Percentiles rank a stretch among this genome's conserved stretches.
phyloP scores from a whole-genome alignment of 2,329 filamentous ascomycete species.

The Penicillium expansum region DNA sequence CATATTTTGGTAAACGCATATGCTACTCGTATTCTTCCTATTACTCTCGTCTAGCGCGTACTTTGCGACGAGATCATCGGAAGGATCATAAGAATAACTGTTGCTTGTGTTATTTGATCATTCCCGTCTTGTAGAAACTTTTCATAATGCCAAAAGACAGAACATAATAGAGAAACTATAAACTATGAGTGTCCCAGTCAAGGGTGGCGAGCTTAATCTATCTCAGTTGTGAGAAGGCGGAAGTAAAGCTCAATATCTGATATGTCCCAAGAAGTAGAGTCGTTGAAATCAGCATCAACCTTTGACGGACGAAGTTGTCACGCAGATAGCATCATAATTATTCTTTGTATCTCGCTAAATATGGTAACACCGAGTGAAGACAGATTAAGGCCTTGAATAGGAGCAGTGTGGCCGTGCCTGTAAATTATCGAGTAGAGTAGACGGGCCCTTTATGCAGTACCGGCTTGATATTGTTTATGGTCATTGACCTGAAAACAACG shows the following conservation, averaged over 20 bases:
- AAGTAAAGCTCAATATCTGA: neutral
- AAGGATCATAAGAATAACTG: neutral
- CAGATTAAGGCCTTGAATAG: neutral
- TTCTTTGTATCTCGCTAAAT: neutral
- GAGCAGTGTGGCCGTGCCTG: neutral
- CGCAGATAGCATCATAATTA: too few species aligned
- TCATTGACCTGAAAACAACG: neutral
- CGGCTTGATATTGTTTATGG: neutral
- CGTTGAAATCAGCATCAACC: too few species aligned
- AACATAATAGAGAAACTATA: neutral
- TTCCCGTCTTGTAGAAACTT: neutral
- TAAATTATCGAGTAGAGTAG: neutral
- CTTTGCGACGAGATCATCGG: neutral
- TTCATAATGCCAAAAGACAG: neutral
- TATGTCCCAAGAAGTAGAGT: neutral
- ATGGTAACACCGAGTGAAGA: neutral
- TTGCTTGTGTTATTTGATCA: neutral
- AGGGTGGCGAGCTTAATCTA: neutral
- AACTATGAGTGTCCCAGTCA: neutral
- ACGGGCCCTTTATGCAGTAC: too few species aligned
- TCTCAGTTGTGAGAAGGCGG: neutral
- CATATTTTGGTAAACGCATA: neutral
- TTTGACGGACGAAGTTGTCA: neutral
- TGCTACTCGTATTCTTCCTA: neutral
- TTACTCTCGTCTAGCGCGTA: neutral